Conservation (phyloP, 139 green algal genomes). For the Ulvella scutata region DNA sequence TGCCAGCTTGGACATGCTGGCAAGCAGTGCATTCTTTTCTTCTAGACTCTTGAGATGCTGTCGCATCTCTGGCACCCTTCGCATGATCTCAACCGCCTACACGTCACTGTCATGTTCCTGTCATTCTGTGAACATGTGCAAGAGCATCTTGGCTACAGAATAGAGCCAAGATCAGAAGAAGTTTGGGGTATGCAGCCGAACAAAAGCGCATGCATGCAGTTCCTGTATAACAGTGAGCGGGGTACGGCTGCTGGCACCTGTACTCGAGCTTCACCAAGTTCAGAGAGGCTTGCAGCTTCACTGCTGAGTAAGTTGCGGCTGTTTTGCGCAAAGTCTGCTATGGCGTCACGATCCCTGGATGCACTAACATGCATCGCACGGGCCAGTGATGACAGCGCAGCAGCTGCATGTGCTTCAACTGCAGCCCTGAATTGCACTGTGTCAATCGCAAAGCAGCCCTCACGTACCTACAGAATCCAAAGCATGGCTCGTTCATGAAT, state of each 20-base stretch:
- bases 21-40: background rate
- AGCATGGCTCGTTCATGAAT: background rate
- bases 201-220: too few relatives aligned
- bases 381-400: constrained; percentile 43
- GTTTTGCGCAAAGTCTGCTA: background rate
- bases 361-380: constrained; percentile 5
- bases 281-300: background rate
- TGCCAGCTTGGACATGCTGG: background rate
- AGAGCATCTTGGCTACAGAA: too few relatives aligned
- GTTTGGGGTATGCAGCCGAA: too few relatives aligned
- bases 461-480: constrained; percentile 6
- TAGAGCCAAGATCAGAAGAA: too few relatives aligned
- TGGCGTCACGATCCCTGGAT: background rate
- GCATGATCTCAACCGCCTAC: background rate
- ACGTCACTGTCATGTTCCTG: too few relatives aligned
- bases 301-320: background rate
- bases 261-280: background rate
- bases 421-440: constrained; percentile 36
- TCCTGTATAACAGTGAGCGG: too few relatives aligned
- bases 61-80: background rate
- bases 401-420: constrained; percentile 50
- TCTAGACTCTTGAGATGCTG: background rate
- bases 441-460: constrained; percentile 34
- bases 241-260: too few relatives aligned
- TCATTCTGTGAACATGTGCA: background rate